phyloP scores from a whole-genome alignment of 192 early-diverging fungal species.

The Irineochytrium annulatum region DNA sequence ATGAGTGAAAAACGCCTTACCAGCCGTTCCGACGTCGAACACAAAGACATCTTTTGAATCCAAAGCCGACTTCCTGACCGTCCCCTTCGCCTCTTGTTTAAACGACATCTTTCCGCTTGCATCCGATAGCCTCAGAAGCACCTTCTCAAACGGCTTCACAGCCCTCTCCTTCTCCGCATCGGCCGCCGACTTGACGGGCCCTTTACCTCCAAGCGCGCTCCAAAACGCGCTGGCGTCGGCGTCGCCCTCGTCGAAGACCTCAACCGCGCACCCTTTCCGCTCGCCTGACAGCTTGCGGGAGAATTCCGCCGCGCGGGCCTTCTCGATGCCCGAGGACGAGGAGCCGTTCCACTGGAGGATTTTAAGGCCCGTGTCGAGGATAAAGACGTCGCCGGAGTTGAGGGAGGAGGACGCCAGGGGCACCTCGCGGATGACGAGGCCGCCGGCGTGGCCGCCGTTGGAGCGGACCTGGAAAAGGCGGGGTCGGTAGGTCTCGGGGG shows the following conservation, averaged over 20 bases:
- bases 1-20: background rate
- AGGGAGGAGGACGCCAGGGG: slow-evolving; percentile 43
- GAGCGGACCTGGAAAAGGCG: slow-evolving; percentile 59
- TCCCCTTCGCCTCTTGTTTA: slow-evolving; percentile 51
- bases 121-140: slow-evolving; percentile 40
- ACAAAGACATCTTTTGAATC: slow-evolving; percentile 66
- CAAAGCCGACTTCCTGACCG: slow-evolving; percentile 40
- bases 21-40: slow-evolving; percentile 51
- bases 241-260: slow-evolving; percentile 60
- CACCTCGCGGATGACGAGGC: slow-evolving; percentile 62
- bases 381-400: slow-evolving; percentile 72
- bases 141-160: slow-evolving; percentile 29
- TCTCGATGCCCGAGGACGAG: slow-evolving; percentile 59
- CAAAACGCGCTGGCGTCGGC: slow-evolving; percentile 56
- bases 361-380: slow-evolving; percentile 64
- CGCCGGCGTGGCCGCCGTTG: slow-evolving; percentile 11
- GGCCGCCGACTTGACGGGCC: slow-evolving; percentile 50
- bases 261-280: slow-evolving; percentile 53
- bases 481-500: slow-evolving; percentile 36
- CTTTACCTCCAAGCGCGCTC: slow-evolving; percentile 58
- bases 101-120: slow-evolving; percentile 34
- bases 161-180: slow-evolving; percentile 11
- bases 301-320: slow-evolving; percentile 66
- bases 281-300: slow-evolving; percentile 56
- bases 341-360: slow-evolving; percentile 71